Base-by-base conservation (phyloP, 768 basidiomycete species). In the Rhodotorula toruloides region DNA sequence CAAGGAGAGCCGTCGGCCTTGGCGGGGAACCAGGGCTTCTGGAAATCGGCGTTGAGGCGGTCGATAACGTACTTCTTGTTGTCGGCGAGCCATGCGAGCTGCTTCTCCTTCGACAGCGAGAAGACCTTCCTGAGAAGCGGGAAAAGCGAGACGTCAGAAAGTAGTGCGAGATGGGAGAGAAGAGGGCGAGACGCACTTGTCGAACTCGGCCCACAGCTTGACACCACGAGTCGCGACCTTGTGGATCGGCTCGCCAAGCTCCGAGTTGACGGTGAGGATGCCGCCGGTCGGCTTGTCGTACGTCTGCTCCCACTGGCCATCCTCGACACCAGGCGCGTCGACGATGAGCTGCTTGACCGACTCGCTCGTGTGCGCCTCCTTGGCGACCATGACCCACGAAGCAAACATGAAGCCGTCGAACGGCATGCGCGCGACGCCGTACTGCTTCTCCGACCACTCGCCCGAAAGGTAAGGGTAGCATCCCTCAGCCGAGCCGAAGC, bases 171-270 rank as follows among this genome's bases (percentile, higher is more conserved):
- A 31, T 19, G 32, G 7, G 11, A 21, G 21, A 21, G 27, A 19
- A 3, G 36, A 32, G 12, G 74, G 9, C 13, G n/a, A 54, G 37
- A 54, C 53, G 36, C n/a, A 54, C 53, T 94, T 87, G 75, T 99
- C 96, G 76, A 97, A 97, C 81, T 98, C 93, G 78, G 92, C 91
- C 96, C 96, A 99, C 47, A 99, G 82, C 82, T 90, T 97, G 78
- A 99, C 90, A 42, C 84, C 96, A 54, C 96, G 89, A 47, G 87
- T 99, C 40, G 96, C 93, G 76, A 99, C 90, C 82, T 99, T 99
- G 82, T 99, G 96, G 73, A 98, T 98, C 17, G 96, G 96, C 78
- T 99, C 96, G 58, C 74, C 74, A 54, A 99, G 84, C 81, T 99
- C 96, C 8, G 94, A 98, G 72, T 87, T 89, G 67, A 99, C 96